Conservation (phyloP, 75 land plant species). For the Gnetum montanum region DNA sequence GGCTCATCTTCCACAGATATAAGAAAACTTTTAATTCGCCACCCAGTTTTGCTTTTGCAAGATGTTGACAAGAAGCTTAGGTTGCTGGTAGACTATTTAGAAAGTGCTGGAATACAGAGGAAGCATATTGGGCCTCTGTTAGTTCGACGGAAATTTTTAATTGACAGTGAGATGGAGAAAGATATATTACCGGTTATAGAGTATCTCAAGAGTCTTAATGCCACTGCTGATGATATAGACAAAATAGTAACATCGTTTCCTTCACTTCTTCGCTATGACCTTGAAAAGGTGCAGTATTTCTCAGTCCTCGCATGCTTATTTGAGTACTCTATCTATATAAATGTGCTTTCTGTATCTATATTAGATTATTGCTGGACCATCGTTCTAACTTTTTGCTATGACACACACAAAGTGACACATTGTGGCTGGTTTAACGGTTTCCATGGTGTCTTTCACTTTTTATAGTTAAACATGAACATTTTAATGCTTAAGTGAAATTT, state of each 20-base stretch:
- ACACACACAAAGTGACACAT: too few relatives aligned
- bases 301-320: too few relatives aligned
- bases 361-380: too few relatives aligned
- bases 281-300: constrained; percentile 17
- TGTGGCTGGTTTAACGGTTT: too few relatives aligned
- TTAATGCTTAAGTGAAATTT: too few relatives aligned
- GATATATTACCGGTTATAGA: constrained; percentile 24
- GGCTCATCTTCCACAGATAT: constrained; percentile 15
- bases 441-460: too few relatives aligned
- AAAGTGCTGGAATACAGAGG: constrained; percentile 16
- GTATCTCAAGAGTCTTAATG: constrained; percentile 22
- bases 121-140: constrained; percentile 22
- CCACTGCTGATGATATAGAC: constrained; percentile 35
- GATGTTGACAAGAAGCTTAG: constrained; percentile 14
- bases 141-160: constrained; percentile 11
- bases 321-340: too few relatives aligned
- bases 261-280: constrained; percentile 21
- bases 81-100: constrained; percentile 17
- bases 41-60: constrained; percentile 19
- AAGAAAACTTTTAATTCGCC: constrained; percentile 16
- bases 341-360: too few relatives aligned
- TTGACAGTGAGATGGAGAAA: constrained; percentile 22
- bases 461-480: too few relatives aligned
- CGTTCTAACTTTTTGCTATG: too few relatives aligned
- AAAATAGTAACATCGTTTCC: constrained; percentile 35